These are phyloP conservation scores for Macadamia integrifolia DNA, from an alignment of 164 flowering plant species.

Conservation along the genomic window DNA sequence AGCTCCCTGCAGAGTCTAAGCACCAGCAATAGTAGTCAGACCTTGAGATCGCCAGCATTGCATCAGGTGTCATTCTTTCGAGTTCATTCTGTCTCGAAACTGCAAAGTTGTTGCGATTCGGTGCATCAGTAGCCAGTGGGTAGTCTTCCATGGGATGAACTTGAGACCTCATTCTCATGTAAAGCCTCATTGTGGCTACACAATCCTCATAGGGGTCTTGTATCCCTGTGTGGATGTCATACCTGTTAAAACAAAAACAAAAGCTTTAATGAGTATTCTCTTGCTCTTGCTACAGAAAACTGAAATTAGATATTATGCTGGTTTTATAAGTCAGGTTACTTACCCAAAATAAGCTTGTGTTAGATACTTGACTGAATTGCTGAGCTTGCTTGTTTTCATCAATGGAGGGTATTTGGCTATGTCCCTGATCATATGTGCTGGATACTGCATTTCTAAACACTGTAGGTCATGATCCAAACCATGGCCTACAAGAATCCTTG, in stretches of 20 bases:
- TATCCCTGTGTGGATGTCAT: slow-evolving; percentile 71
- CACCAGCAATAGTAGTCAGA: slow-evolving; percentile 93
- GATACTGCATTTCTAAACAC: slow-evolving; percentile 67
- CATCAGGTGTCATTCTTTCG: slow-evolving; percentile 70
- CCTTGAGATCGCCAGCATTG: slow-evolving; percentile 66
- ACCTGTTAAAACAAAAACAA: slow-evolving; percentile 29
- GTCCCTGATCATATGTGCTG: slow-evolving; percentile 63
- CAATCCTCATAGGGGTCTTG: slow-evolving; percentile 94
- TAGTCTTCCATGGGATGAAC: slow-evolving; percentile 44
- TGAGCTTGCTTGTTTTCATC: slow-evolving; percentile 94
- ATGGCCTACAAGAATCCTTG: slow-evolving; percentile 89
- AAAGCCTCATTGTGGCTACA: slow-evolving; percentile 80
- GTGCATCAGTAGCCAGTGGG: slow-evolving; percentile 55
- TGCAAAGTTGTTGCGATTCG: slow-evolving; percentile 55
- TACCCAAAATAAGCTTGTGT: slow-evolving; percentile 81
- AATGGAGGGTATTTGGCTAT: slow-evolving; percentile 88
- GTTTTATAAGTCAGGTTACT: slow-evolving; percentile 5
- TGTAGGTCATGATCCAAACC: slow-evolving; percentile 81
- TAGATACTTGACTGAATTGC: slow-evolving; percentile 87
- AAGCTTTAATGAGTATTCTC: background rate
- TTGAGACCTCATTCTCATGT: slow-evolving; percentile 71
- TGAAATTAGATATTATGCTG: too few species aligned
- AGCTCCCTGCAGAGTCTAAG: slow-evolving; percentile 40
- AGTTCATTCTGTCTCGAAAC: slow-evolving; percentile 69
- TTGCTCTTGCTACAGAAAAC: background rate